Percentiles rank a stretch among this genome's conserved stretches.
Evolutionary conservation across 176 grass and related monocot species (phyloP).

Genomic region (Juncus effusus): DNA sequence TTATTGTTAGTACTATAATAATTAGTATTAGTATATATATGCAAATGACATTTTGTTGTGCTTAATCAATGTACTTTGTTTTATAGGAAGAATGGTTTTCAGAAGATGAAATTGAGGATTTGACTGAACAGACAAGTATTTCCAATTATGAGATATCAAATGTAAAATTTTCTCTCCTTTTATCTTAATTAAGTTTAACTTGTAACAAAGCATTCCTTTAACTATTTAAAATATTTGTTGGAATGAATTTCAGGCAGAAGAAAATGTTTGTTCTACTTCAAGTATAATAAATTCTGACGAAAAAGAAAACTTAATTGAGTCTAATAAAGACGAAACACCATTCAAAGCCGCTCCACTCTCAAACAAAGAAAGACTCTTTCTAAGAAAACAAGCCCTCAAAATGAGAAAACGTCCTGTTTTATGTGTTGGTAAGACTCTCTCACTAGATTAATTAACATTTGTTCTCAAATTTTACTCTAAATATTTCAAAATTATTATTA

Average conservation of each 20-base stretch:
- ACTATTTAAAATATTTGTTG: too few relatives aligned
- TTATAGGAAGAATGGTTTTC: too few relatives aligned
- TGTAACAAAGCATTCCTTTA: too few relatives aligned
- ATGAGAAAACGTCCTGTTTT: slow-evolving; percentile 75
- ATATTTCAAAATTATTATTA: neutral
- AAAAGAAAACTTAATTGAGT: slow-evolving; percentile 16
- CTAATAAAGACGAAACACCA: slow-evolving; percentile 34
- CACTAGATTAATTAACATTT: neutral
- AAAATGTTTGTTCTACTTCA: slow-evolving; percentile 30
- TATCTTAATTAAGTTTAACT: too few relatives aligned
- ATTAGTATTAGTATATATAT: too few relatives aligned
- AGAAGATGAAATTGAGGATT: too few relatives aligned
- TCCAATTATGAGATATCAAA: too few relatives aligned
- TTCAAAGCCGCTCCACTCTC: slow-evolving; percentile 50
- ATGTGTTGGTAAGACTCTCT: slow-evolving; percentile 61
- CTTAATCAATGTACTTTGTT: too few relatives aligned
- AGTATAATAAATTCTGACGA: slow-evolving; percentile 8
- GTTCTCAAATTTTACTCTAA: neutral
- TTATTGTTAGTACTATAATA: slow-evolving; percentile 10
- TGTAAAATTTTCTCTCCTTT: too few relatives aligned
- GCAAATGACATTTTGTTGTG: too few relatives aligned
- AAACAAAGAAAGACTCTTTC: slow-evolving; percentile 81
- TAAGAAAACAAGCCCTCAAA: slow-evolving; percentile 88
- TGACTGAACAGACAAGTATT: too few relatives aligned
- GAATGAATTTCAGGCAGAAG: slow-evolving; percentile 32